Conservation (phyloP, 306 rosid genomes). For the Notholithocarpus densiflorus region DNA sequence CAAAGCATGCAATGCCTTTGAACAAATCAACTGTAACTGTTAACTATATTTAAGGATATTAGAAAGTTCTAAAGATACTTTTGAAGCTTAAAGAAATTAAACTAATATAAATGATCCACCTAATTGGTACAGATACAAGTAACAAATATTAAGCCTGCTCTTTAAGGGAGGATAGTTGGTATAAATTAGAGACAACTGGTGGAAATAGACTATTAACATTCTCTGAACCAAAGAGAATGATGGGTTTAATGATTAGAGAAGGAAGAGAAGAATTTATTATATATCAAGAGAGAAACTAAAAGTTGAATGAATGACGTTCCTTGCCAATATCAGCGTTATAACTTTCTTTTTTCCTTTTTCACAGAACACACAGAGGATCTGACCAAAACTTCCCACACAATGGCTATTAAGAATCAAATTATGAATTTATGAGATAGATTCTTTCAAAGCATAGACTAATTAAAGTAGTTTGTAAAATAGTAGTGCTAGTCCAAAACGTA, state of each 20-base stretch:
- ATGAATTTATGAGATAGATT: not conserved
- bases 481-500: not conserved
- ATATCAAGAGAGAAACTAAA: not conserved
- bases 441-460: not conserved
- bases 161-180: not conserved
- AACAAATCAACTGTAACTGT: not conserved
- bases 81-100: not conserved
- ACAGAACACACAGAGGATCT: not conserved
- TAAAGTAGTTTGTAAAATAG: not conserved
- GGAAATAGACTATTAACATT: not conserved
- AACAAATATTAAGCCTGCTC: not conserved
- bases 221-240: not conserved
- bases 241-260: not conserved
- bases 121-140: not conserved
- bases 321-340: not conserved
- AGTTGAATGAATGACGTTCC: not conserved
- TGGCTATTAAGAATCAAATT: not conserved
- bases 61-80: not conserved
- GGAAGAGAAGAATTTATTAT: not conserved
- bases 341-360: not conserved
- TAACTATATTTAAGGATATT: not conserved
- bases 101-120: not conserved
- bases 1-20: not conserved
- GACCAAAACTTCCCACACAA: slow-evolving; percentile 4
- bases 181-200: not conserved